Evolutionary conservation across 345 rosid species (phyloP).

Genomic region (Linum tenue): DNA sequence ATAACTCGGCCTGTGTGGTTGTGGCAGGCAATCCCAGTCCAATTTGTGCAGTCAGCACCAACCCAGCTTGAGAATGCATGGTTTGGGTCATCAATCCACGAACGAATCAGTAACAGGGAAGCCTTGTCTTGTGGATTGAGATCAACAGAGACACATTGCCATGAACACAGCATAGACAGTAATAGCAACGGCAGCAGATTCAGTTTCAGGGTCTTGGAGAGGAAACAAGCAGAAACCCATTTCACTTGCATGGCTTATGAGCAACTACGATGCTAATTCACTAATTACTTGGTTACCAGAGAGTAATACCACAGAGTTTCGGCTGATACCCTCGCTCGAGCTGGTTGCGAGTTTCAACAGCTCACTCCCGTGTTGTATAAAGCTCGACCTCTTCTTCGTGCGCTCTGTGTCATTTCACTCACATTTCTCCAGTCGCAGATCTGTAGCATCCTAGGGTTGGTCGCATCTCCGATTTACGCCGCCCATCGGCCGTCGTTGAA

Average conservation of each 20-base stretch:
- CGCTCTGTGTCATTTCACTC: no score
- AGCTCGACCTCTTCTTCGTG: no score
- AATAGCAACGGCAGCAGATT: conserved; percentile 14
- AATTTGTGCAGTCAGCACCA: conserved; percentile 58
- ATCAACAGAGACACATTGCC: conserved; percentile 30
- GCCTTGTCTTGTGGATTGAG: conserved; percentile 52
- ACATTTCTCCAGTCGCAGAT: no score
- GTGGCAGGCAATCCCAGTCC: conserved; percentile 67
- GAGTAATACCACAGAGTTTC: no score
- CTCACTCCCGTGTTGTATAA: no score
- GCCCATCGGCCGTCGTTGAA: no score
- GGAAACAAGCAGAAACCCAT: conserved; percentile 1
- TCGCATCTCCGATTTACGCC: no score
- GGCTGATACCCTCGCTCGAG: no score
- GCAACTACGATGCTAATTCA: no score
- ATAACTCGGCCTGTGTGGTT: conserved; percentile 47
- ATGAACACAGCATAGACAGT: conserved; percentile 23
- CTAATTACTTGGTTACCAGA: no score
- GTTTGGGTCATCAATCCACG: conserved; percentile 44
- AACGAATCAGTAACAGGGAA: conserved; percentile 44
- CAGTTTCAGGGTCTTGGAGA: conserved; percentile 3
- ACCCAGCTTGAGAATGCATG: conserved; percentile 51
- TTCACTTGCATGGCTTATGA: conserved; percentile 14
- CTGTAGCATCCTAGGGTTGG: no score
- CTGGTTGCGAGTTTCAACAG: no score